Conservation (phyloP, 805 yeast species). For the Geotrichum ghanense region DNA sequence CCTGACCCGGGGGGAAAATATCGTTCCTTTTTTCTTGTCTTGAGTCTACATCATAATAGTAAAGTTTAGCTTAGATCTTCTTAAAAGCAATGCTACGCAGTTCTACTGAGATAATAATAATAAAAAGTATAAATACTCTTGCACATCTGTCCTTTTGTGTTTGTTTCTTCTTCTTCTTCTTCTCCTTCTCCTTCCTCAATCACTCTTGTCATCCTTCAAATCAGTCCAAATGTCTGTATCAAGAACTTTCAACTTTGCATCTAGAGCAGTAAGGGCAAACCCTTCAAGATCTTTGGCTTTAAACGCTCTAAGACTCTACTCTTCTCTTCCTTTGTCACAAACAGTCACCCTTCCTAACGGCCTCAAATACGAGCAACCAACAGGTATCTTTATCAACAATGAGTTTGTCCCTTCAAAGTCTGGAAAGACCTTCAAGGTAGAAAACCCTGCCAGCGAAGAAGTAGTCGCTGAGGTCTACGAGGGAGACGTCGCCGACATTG, state of each 20-base stretch:
- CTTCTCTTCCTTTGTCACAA: not conserved
- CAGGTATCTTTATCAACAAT: constrained; percentile 82
- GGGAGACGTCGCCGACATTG: constrained; percentile 66
- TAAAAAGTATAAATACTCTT: no score
- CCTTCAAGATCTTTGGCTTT: not conserved
- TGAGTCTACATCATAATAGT: no score
- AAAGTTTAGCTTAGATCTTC: not conserved
- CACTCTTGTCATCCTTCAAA: not conserved
- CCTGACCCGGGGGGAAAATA: no score
- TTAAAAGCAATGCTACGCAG: not conserved
- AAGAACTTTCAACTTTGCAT: not conserved
- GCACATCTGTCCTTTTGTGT: not conserved
- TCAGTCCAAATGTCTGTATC: not conserved
- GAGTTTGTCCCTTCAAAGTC: constrained; percentile 53
- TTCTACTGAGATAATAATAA: not conserved
- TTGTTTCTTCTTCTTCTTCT: not conserved
- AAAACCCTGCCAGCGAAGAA: constrained; percentile 63
- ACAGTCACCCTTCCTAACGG: constrained; percentile 53
- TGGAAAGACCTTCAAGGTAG: constrained; percentile 45
- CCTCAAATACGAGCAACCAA: constrained; percentile 59
- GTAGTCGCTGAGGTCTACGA: constrained; percentile 54
- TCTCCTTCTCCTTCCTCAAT: no score
- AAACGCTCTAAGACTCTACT: not conserved
- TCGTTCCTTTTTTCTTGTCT: no score
- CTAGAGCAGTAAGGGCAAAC: not conserved